Evolutionary conservation across 2,329 filamentous ascomycete species (phyloP).

Genomic region (Sporothrix pallida): DNA sequence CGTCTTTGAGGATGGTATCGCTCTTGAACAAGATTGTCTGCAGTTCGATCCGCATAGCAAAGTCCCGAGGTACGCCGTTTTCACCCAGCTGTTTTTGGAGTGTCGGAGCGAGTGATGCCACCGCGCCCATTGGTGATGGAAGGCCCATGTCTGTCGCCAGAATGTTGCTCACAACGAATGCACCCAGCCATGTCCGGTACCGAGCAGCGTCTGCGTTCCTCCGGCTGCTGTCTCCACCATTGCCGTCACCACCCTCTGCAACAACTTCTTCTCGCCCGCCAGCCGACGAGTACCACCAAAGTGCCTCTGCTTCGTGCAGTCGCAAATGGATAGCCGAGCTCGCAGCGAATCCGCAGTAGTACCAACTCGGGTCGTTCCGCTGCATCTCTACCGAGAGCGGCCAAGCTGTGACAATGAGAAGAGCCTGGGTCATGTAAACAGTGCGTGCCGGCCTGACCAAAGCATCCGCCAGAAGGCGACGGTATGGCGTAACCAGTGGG

Average conservation of each 20-base stretch:
- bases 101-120: not conserved
- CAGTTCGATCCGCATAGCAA: not conserved
- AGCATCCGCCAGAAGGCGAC: conserved; percentile 12
- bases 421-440: conserved; percentile 28
- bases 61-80: not conserved
- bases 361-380: conserved; percentile 31
- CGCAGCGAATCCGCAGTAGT: conserved; percentile 31
- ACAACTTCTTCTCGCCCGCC: not conserved
- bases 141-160: conserved; percentile 7
- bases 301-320: conserved; percentile 23
- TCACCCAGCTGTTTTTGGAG: not conserved
- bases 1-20: not conserved
- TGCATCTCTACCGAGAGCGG: conserved; percentile 25
- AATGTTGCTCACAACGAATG: conserved; percentile 1
- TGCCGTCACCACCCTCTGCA: not conserved
- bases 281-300: conserved; percentile 23
- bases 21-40: not conserved
- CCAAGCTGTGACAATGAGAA: conserved; percentile 28
- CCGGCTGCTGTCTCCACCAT: not conserved
- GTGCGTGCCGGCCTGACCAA: conserved; percentile 8
- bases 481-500: not conserved
- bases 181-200: conserved; percentile 2
- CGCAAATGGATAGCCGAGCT: conserved; percentile 26
- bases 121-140: not conserved
- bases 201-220: not conserved